Evolutionary conservation across 805 yeast species (phyloP).

Genomic region (Naumovozyma castellii): DNA sequence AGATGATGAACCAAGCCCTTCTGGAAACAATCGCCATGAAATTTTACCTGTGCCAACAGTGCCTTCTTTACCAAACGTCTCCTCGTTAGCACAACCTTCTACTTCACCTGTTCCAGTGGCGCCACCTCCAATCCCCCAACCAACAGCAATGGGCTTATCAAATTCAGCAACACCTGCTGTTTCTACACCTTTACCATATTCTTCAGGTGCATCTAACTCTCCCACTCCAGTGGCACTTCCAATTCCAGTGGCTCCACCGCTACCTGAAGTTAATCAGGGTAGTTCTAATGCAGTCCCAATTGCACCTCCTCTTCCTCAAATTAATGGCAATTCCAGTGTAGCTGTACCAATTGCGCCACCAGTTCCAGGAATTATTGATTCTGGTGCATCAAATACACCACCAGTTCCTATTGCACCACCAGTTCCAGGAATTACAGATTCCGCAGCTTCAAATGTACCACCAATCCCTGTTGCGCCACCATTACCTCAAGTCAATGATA

Average conservation of each 20-base stretch:
- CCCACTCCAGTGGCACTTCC: conserved; percentile 26
- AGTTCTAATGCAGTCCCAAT: conserved; percentile 22
- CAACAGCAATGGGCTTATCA: neutral
- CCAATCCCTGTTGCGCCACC: conserved; percentile 5
- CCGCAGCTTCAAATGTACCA: neutral
- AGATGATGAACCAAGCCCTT: conserved; percentile 23
- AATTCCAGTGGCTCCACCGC: conserved; percentile 27
- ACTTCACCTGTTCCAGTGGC: conserved; percentile 18
- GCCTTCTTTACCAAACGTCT: conserved; percentile 7
- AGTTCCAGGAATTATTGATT: conserved; percentile 22
- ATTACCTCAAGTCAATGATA: conserved; percentile 6
- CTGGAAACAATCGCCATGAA: conserved; percentile 19
- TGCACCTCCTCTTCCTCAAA: conserved; percentile 27
- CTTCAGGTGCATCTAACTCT: conserved; percentile 15
- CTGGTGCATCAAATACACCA: conserved; percentile 3
- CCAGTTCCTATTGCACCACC: neutral
- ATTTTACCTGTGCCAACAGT: conserved; percentile 8
- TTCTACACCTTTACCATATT: conserved; percentile 17
- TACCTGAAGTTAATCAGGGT: conserved; percentile 21
- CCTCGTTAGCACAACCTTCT: conserved; percentile 5
- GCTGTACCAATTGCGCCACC: conserved; percentile 38
- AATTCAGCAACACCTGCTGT: neutral
- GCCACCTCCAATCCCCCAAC: neutral
- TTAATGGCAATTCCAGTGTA: conserved; percentile 22
- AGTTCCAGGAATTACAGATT: no score